Evolutionary conservation across 2,329 filamentous ascomycete genomes (phyloP).

Genomic region (Drechslerella dactyloides): DNA sequence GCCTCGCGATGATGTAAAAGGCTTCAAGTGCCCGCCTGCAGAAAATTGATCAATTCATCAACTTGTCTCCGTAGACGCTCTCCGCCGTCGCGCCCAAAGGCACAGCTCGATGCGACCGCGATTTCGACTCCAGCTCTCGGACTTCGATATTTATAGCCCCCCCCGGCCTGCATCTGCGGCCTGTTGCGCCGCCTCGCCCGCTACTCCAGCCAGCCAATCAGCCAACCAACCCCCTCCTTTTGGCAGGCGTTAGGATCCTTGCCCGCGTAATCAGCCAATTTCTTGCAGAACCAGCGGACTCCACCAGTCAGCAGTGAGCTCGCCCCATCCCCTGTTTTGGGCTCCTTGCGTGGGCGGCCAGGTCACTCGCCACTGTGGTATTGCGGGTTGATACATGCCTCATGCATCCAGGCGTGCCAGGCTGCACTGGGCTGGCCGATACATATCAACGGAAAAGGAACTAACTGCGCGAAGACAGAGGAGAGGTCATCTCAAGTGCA

Average conservation of each 20-base stretch:
- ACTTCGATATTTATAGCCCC: slow-evolving; percentile 29
- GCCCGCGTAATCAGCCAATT: slow-evolving; percentile 49
- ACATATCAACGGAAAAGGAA: not conserved
- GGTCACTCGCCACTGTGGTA: slow-evolving; percentile 26
- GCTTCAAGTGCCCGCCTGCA: too few species aligned
- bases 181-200: slow-evolving; percentile 28
- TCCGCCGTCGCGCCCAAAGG: too few species aligned
- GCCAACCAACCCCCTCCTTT: slow-evolving; percentile 42
- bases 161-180: slow-evolving; percentile 17
- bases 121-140: not conserved
- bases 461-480: slow-evolving; percentile 4
- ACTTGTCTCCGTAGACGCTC: not conserved
- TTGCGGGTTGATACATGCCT: slow-evolving; percentile 32
- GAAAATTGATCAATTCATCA: not conserved
- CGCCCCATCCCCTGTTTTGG: slow-evolving; percentile 49
- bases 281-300: slow-evolving; percentile 26
- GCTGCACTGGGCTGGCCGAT: not conserved
- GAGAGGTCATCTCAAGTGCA: not conserved
- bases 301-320: slow-evolving; percentile 41
- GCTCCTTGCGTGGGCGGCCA: slow-evolving; percentile 22
- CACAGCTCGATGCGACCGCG: not conserved
- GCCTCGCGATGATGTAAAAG: too few species aligned
- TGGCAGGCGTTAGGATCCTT: slow-evolving; percentile 47
- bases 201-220: slow-evolving; percentile 35
- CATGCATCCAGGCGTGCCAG: slow-evolving; percentile 7